Percentiles rank a stretch among this genome's conserved stretches.
These are phyloP conservation scores for Cicer bijugum DNA, from an alignment of 306 rosid species.

Conservation along the genomic window DNA sequence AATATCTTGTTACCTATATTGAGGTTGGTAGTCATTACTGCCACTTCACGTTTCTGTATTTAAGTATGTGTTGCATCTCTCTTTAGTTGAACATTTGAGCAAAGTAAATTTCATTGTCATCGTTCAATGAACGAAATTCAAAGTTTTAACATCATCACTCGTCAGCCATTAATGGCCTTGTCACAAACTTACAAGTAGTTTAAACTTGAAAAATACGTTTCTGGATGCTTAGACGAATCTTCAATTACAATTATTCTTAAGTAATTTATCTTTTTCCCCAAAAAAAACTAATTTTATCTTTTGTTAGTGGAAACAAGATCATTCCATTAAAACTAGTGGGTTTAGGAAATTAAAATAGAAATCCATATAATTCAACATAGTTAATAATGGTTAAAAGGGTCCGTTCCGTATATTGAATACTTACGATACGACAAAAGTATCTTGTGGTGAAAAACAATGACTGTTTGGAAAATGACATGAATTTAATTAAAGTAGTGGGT, in stretches of 20 bases:
- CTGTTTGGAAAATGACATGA: neutral
- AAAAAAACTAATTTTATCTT: neutral
- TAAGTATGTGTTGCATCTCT: neutral
- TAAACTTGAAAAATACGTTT: slow-evolving; percentile 17
- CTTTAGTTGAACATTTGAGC: neutral
- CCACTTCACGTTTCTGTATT: slow-evolving; percentile 14
- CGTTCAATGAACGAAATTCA: neutral
- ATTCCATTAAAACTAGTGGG: neutral
- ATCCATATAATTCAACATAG: neutral
- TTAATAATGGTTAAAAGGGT: neutral
- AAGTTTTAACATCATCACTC: neutral
- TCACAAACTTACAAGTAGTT: neutral
- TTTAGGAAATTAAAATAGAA: slow-evolving; percentile 12
- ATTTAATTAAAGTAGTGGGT: neutral
- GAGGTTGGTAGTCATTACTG: slow-evolving; percentile 18
- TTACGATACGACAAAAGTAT: neutral
- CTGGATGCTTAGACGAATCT: neutral
- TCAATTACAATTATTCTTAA: neutral
- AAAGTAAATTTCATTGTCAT: neutral
- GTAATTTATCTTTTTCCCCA: neutral
- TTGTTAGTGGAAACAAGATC: neutral
- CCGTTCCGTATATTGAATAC: neutral
- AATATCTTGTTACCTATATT: neutral
- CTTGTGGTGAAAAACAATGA: neutral
- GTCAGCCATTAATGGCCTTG: neutral